phyloP scores from a whole-genome alignment of 768 basidiomycete genomes.

The Trametes maxima region DNA sequence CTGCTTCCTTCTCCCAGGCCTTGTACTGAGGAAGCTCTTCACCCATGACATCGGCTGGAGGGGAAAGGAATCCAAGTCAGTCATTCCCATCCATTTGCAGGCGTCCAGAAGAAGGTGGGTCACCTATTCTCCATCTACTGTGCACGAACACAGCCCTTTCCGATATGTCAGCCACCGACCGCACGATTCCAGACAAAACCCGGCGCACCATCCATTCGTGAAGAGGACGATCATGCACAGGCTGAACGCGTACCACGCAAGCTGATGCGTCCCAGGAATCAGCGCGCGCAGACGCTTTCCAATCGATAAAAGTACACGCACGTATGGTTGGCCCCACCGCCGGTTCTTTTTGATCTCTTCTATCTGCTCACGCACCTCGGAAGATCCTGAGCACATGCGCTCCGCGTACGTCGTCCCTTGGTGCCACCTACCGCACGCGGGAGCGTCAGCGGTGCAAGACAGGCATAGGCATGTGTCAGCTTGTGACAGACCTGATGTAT shows the following conservation, averaged over 20 bases:
- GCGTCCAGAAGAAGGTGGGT: not conserved
- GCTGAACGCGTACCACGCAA: constrained; percentile 31
- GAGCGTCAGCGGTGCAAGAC: not conserved
- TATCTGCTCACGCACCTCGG: constrained; percentile 19
- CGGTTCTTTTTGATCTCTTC: constrained; percentile 27
- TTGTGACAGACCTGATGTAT: constrained; percentile 26
- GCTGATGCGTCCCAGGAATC: constrained; percentile 2
- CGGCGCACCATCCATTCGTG: constrained; percentile 31
- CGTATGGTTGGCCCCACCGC: constrained; percentile 31
- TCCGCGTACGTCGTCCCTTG: constrained; percentile 31
- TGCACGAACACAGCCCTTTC: constrained; percentile 32
- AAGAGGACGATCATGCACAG: constrained; percentile 30
- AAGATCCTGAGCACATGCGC: constrained; percentile 11
- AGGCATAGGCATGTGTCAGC: no score
- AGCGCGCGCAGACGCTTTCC: not conserved
- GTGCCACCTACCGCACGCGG: constrained; percentile 22
- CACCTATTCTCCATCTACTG: constrained; percentile 30
- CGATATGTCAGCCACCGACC: not conserved
- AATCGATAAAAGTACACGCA: constrained; percentile 2
- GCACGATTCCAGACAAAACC: not conserved
- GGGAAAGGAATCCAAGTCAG: not conserved
- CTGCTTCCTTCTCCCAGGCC: not conserved
- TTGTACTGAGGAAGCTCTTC: not conserved
- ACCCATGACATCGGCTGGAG: constrained; percentile 20
- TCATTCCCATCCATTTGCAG: not conserved